Conservation (phyloP, 2,329 filamentous ascomycete species). For the Sporothrix euskadiensis region DNA sequence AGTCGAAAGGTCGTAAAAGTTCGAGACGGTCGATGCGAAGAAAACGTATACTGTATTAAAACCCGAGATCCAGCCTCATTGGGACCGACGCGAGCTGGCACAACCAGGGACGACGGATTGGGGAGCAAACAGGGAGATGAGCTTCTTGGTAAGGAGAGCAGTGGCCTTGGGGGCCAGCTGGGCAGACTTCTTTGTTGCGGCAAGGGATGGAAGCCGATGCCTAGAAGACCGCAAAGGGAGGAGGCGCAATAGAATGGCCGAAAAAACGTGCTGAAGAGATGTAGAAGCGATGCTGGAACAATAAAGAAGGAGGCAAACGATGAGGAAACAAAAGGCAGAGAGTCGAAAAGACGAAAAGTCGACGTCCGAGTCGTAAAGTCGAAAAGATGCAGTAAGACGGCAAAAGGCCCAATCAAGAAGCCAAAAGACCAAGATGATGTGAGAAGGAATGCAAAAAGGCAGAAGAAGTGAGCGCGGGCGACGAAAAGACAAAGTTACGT, state of each 20-base stretch:
- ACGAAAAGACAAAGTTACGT: background rate
- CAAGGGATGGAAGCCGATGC: background rate
- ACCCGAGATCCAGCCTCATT: slow-evolving; percentile 20
- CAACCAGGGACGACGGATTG: slow-evolving; percentile 13
- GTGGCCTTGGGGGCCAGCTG: slow-evolving; percentile 4
- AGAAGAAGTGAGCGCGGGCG: background rate
- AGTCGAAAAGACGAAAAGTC: background rate
- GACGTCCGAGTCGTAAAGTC: background rate
- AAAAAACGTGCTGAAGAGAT: background rate
- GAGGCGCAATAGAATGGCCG: background rate
- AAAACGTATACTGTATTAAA: slow-evolving; percentile 3
- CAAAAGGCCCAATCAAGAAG: slow-evolving; percentile 11
- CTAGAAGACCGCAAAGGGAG: slow-evolving; percentile 6
- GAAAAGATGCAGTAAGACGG: slow-evolving; percentile 15
- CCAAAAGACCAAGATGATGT: slow-evolving; percentile 1
- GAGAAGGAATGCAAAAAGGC: background rate
- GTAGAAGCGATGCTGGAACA: background rate
- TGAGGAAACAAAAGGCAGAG: background rate
- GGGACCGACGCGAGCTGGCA: slow-evolving; percentile 23
- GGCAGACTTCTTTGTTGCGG: background rate
- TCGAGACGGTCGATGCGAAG: background rate
- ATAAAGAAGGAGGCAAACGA: background rate
- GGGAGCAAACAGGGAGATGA: slow-evolving; percentile 5
- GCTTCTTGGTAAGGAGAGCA: background rate
- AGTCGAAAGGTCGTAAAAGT: background rate